Conservation (phyloP, 106 monocot genomes). For the Amphibolis antarctica region DNA sequence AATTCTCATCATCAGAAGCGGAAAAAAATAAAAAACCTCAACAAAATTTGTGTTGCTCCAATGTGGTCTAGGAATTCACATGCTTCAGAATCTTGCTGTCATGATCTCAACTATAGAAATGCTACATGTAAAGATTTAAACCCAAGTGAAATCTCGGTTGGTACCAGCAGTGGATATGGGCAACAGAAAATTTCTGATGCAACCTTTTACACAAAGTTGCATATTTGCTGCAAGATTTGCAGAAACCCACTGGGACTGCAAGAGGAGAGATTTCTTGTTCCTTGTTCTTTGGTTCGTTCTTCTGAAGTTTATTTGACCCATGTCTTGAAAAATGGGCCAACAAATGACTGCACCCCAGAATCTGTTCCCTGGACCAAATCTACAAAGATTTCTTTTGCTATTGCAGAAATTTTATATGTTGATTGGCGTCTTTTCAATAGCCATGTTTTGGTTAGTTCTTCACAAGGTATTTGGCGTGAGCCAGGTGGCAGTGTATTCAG, state of each 20-base stretch:
- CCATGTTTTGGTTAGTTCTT: slow-evolving; percentile 1
- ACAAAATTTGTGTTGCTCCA: slow-evolving; percentile 15
- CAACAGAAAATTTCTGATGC: slow-evolving; percentile 3
- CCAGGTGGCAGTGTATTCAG: slow-evolving; percentile 86
- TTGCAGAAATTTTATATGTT: slow-evolving; percentile 31
- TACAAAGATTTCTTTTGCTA: slow-evolving; percentile 14
- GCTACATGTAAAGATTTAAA: neutral
- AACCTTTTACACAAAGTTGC: slow-evolving; percentile 18
- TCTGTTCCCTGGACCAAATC: slow-evolving; percentile 6
- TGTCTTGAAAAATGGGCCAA: slow-evolving; percentile 31
- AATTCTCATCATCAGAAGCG: slow-evolving; percentile 57
- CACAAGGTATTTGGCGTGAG: slow-evolving; percentile 54
- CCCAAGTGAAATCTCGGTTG: neutral
- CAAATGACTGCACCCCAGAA: slow-evolving; percentile 5
- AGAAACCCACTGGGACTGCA: slow-evolving; percentile 37
- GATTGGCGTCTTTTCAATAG: slow-evolving; percentile 24
- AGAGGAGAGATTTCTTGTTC: slow-evolving; percentile 39
- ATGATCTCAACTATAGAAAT: slow-evolving; percentile 2
- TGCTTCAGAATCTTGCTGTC: slow-evolving; percentile 11
- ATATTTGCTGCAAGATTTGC: slow-evolving; percentile 52
- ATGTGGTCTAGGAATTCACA: slow-evolving; percentile 9
- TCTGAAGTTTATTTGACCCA: slow-evolving; percentile 48
- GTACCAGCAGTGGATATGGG: neutral
- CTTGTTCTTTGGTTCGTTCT: slow-evolving; percentile 29
- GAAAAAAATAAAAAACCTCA: slow-evolving; percentile 29